phyloP scores from a whole-genome alignment of 2,329 filamentous ascomycete species.

The Fusarium continuum region DNA sequence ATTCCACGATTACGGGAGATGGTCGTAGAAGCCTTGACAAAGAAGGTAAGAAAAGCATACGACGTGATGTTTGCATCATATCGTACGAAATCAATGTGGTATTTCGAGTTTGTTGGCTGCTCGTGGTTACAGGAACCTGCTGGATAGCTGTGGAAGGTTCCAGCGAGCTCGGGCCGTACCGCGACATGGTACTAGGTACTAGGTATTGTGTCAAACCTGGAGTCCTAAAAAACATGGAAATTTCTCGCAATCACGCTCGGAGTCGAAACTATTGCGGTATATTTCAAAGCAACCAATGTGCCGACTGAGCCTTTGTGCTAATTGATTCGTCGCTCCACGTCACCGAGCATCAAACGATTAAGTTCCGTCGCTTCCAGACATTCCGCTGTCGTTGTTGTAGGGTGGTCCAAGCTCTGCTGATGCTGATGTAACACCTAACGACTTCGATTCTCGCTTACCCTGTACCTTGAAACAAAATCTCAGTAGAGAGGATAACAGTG shows the following conservation, averaged over 20 bases:
- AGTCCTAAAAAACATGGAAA: not conserved
- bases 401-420: not conserved
- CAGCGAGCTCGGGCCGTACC: slow-evolving; percentile 1
- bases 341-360: not conserved
- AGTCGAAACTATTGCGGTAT: not conserved
- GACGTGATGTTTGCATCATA: slow-evolving; percentile 22
- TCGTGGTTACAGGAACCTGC: slow-evolving; percentile 24
- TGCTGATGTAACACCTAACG: not conserved
- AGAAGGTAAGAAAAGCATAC: slow-evolving; percentile 2
- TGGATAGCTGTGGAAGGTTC: slow-evolving; percentile 39
- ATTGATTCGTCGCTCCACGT: not conserved
- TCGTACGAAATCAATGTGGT: slow-evolving; percentile 14
- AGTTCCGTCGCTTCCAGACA: not conserved
- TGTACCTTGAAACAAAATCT: too few species aligned
- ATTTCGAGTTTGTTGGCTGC: slow-evolving; percentile 3
- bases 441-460: not conserved
- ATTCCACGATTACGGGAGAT: slow-evolving; percentile 14
- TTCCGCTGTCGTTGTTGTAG: not conserved
- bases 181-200: too few species aligned
- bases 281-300: too few species aligned
- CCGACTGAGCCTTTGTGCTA: not conserved
- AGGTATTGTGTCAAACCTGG: not conserved
- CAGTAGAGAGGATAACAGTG: too few species aligned
- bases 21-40: slow-evolving; percentile 18
- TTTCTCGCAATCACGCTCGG: not conserved